phyloP scores from a whole-genome alignment of 805 yeast species.

The Metschnikowia aberdeeniae region DNA sequence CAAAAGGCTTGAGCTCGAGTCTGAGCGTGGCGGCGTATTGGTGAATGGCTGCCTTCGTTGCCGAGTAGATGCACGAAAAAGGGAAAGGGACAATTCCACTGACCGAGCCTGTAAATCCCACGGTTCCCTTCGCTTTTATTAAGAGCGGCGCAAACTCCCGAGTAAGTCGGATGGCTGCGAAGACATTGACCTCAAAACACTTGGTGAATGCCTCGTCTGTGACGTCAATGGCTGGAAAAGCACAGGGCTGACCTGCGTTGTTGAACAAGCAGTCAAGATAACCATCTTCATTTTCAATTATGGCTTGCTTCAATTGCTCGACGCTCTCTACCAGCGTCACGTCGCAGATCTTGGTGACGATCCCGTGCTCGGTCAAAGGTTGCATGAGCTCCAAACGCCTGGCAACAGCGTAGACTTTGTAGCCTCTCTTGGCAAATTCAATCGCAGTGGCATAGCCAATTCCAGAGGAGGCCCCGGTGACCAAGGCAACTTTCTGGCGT shows the following conservation, averaged over 20 bases:
- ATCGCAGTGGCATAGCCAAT: constrained; percentile 49
- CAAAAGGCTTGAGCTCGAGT: constrained; percentile 67
- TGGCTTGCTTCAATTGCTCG: constrained; percentile 35
- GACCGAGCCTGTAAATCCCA: constrained; percentile 72
- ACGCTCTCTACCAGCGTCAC: constrained; percentile 53
- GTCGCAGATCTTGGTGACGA: constrained; percentile 51
- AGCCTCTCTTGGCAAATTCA: constrained; percentile 48
- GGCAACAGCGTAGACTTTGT: constrained; percentile 69
- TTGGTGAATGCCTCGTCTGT: constrained; percentile 48
- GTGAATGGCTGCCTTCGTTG: constrained; percentile 74
- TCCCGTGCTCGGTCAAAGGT: constrained; percentile 42
- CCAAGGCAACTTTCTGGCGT: constrained; percentile 44
- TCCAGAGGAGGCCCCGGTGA: constrained; percentile 60
- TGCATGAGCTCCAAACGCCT: constrained; percentile 62
- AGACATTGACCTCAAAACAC: constrained; percentile 63
- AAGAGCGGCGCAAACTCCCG: constrained; percentile 54
- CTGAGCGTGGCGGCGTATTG: constrained; percentile 61
- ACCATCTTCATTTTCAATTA: constrained; percentile 42
- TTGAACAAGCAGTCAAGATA: constrained; percentile 60
- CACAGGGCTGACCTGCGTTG: constrained; percentile 76
- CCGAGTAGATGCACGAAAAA: constrained; percentile 59
- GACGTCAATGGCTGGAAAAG: constrained; percentile 67
- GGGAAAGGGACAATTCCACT: constrained; percentile 69
- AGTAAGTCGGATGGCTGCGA: constrained; percentile 62
- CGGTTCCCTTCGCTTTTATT: constrained; percentile 62